These are phyloP conservation scores for Globisporangium orthogonon DNA, from an alignment of 352 stramenopile species.

Conservation along the genomic window DNA sequence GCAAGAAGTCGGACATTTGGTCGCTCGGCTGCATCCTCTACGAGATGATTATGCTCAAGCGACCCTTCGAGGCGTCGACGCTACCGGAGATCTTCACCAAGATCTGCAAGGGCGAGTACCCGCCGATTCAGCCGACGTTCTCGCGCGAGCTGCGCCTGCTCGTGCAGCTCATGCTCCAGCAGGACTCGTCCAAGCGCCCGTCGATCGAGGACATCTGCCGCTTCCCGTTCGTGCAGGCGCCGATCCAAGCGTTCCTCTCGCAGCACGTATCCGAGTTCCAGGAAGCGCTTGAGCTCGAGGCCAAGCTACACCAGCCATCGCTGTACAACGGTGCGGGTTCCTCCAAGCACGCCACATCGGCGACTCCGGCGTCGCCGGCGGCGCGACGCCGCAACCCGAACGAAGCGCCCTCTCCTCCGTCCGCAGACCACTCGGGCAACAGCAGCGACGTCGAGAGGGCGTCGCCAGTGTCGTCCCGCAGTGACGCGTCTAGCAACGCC, in stretches of 20 bases:
- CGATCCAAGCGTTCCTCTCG: slow-evolving; percentile 80
- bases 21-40: slow-evolving; percentile 87
- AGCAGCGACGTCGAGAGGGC: slow-evolving; percentile 27
- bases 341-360: not conserved
- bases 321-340: slow-evolving; percentile 26
- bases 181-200: slow-evolving; percentile 77
- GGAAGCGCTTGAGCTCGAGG: slow-evolving; percentile 77
- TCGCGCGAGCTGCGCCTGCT: slow-evolving; percentile 78
- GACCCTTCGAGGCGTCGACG: slow-evolving; percentile 78
- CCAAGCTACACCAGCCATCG: slow-evolving; percentile 82
- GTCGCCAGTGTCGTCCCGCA: slow-evolving; percentile 34
- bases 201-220: slow-evolving; percentile 88
- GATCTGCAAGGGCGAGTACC: slow-evolving; percentile 86
- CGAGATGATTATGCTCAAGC: slow-evolving; percentile 86
- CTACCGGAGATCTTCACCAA: slow-evolving; percentile 85
- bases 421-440: slow-evolving; percentile 9
- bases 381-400: slow-evolving; percentile 42
- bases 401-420: slow-evolving; percentile 12
- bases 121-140: slow-evolving; percentile 66
- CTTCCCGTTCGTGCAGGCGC: slow-evolving; percentile 80
- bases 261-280: slow-evolving; percentile 85
- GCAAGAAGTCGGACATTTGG: slow-evolving; percentile 89
- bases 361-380: slow-evolving; percentile 29
- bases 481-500: slow-evolving; percentile 37
- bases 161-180: slow-evolving; percentile 85